These are phyloP conservation scores for Metschnikowia vanudenii DNA, from an alignment of 805 yeast genomes.

Conservation along the genomic window DNA sequence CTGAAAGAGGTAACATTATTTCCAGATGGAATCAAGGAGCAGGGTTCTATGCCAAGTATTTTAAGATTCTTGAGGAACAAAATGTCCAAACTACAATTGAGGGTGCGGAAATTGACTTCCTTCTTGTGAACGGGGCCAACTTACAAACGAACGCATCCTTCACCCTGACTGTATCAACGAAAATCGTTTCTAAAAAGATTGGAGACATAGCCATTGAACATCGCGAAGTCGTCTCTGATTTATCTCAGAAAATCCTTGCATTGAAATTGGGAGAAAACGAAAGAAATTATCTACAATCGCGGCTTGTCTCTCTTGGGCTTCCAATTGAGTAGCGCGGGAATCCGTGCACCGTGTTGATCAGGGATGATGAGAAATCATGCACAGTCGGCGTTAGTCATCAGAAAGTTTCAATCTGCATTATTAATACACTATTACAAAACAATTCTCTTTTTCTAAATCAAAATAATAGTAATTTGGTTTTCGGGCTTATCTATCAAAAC, in stretches of 20 bases:
- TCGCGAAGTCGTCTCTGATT: constrained; percentile 17
- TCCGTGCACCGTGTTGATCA: constrained; percentile 2
- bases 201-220: constrained; percentile 39
- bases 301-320: constrained; percentile 3
- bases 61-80: constrained; percentile 27
- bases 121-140: constrained; percentile 47
- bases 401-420: too few relatives aligned
- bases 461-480: too few relatives aligned
- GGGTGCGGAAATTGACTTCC: constrained; percentile 29
- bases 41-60: constrained; percentile 53
- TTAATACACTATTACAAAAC: too few relatives aligned
- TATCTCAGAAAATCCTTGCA: constrained; percentile 33
- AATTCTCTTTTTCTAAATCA: too few relatives aligned
- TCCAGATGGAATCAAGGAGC: constrained; percentile 58
- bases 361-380: constrained; percentile 1
- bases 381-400: too few relatives aligned
- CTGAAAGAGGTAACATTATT: constrained; percentile 37
- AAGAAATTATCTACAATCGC: constrained; percentile 28
- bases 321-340: background rate
- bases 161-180: constrained; percentile 43
- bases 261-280: constrained; percentile 50
- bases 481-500: too few relatives aligned
- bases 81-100: constrained; percentile 17
- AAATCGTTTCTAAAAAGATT: constrained; percentile 50
- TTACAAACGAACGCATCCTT: constrained; percentile 25